Evolutionary conservation across 2,329 filamentous ascomycete genomes (phyloP).

Genomic region (Chrysoporthe cubensis): DNA sequence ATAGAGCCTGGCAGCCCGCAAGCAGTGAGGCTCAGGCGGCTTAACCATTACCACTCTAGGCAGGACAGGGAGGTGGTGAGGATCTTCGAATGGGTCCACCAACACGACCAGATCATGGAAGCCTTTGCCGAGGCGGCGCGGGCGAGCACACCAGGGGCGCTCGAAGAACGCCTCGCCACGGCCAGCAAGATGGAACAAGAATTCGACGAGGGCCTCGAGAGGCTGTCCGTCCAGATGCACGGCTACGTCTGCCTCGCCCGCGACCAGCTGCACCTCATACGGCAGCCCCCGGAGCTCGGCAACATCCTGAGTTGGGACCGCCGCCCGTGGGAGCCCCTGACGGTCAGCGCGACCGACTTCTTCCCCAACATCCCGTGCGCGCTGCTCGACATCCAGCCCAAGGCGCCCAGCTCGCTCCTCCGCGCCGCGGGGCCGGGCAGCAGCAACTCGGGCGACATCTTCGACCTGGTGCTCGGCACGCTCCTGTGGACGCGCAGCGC

Average conservation of each 20-base stretch:
- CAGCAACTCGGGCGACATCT: constrained; percentile 51
- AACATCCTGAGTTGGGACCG: constrained; percentile 70
- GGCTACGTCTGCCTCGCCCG: constrained; percentile 35
- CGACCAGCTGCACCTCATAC: constrained; percentile 59
- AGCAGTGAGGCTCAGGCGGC: constrained; percentile 21
- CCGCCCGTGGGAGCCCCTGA: constrained; percentile 71
- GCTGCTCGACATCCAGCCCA: constrained; percentile 71
- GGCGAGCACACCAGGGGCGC: not conserved
- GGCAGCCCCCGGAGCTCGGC: constrained; percentile 51
- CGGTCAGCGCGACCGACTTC: constrained; percentile 62
- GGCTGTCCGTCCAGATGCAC: constrained; percentile 42
- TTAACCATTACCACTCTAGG: constrained; percentile 27
- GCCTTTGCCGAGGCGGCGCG: constrained; percentile 25
- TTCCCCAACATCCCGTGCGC: constrained; percentile 62
- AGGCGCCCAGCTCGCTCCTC: constrained; percentile 52
- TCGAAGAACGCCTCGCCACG: constrained; percentile 6
- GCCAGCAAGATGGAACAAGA: constrained; percentile 29
- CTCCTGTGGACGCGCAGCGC: constrained; percentile 38
- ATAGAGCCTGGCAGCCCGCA: constrained; percentile 16
- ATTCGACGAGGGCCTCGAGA: constrained; percentile 38
- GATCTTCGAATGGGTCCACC: constrained; percentile 38
- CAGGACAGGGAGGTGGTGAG: constrained; percentile 28
- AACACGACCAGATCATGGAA: constrained; percentile 36
- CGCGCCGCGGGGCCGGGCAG: constrained; percentile 47
- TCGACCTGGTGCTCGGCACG: constrained; percentile 54